Conservation (phyloP, 805 yeast genomes). For the Yarrowia hollandica region DNA sequence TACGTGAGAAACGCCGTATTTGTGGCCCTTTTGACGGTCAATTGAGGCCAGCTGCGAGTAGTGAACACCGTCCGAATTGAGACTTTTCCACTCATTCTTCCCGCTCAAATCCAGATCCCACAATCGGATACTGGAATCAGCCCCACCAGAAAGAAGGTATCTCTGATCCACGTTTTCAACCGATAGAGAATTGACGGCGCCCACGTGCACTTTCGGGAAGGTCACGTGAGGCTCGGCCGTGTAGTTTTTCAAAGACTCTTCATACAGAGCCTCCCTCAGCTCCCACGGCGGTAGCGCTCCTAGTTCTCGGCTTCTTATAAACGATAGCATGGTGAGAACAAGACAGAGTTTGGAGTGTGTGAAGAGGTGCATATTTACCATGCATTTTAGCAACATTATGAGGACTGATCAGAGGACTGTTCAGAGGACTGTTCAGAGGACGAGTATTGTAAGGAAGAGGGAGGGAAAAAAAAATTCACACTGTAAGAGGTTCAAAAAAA, state of each 20-base stretch:
- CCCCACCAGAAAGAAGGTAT: constrained; percentile 67
- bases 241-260: constrained; percentile 17
- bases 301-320: constrained; percentile 6
- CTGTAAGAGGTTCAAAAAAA: neutral
- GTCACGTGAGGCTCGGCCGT: constrained; percentile 3
- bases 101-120: constrained; percentile 54
- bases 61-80: constrained; percentile 30
- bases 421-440: too few species aligned
- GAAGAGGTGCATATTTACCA: too few species aligned
- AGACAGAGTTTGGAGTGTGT: neutral
- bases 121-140: constrained; percentile 64
- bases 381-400: too few species aligned
- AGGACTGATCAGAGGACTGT: too few species aligned
- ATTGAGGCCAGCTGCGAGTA: constrained; percentile 15
- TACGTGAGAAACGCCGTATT: constrained; percentile 69
- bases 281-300: constrained; percentile 21
- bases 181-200: constrained; percentile 61
- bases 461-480: neutral
- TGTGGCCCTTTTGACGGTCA: constrained; percentile 49
- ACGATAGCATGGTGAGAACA: constrained; percentile 15
- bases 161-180: constrained; percentile 51
- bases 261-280: constrained; percentile 28
- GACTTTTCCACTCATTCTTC: constrained; percentile 33
- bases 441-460: too few species aligned
- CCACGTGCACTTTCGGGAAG: constrained; percentile 38